phyloP scores from a whole-genome alignment of 805 yeast genomes.

The Tetrapisispora fleetii region DNA sequence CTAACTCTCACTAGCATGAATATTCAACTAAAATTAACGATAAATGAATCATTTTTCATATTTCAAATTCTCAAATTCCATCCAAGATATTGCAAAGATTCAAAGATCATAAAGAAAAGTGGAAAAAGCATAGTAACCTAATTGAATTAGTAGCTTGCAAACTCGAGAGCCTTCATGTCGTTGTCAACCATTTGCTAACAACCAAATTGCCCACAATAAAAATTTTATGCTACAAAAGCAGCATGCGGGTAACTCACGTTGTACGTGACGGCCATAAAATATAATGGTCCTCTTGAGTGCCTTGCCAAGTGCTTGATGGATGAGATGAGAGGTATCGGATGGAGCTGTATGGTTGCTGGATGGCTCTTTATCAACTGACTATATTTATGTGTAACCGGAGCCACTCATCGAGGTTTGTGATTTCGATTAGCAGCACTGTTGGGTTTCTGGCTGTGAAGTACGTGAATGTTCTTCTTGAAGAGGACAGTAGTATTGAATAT shows the following conservation, averaged over 20 bases:
- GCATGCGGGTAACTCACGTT: background rate
- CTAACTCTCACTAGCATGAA: too few species aligned
- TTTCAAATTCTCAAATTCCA: too few species aligned
- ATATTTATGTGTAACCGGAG: constrained; percentile 27
- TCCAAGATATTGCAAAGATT: background rate
- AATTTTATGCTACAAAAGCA: too few species aligned
- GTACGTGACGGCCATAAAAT: too few species aligned
- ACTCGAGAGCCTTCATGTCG: too few species aligned
- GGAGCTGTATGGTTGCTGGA: too few species aligned
- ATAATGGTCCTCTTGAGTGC: too few species aligned
- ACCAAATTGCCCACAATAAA: too few species aligned
- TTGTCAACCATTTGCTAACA: too few species aligned
- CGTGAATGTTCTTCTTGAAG: constrained; percentile 11
- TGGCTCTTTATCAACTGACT: constrained; percentile 4
- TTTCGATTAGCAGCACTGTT: constrained; percentile 17
- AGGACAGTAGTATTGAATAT: constrained; percentile 19
- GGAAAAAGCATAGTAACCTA: background rate
- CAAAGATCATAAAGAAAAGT: background rate
- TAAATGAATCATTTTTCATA: background rate
- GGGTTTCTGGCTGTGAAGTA: constrained; percentile 15
- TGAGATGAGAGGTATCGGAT: too few species aligned
- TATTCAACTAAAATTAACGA: background rate
- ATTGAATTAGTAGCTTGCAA: background rate
- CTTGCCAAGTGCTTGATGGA: too few species aligned
- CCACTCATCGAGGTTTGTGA: constrained; percentile 29